Evolutionary conservation across 441 rosid genomes (phyloP).

Genomic region (Adansonia grandidieri): DNA sequence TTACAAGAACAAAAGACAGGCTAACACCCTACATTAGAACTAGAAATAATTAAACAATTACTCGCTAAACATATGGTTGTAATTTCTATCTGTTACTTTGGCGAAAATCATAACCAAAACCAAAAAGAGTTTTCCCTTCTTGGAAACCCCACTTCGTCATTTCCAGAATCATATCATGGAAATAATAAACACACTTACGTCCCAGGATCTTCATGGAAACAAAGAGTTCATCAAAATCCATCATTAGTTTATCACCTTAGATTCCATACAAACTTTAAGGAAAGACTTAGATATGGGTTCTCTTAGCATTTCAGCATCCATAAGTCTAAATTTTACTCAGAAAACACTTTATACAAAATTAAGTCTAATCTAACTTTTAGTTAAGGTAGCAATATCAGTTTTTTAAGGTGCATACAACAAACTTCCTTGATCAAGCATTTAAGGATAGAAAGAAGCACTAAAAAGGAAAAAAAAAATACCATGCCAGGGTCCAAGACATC

Average conservation of each 20-base stretch:
- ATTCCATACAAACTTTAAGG: slow-evolving; percentile 15
- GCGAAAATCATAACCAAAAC: slow-evolving; percentile 95
- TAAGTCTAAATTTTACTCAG: not conserved
- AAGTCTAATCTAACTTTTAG: not conserved
- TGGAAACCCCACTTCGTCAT: slow-evolving; percentile 93
- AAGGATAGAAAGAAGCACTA: not conserved
- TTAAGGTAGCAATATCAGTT: not conserved
- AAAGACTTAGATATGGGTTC: not conserved
- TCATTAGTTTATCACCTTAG: not conserved
- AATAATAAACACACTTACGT: slow-evolving; percentile 78
- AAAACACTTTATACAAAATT: not conserved
- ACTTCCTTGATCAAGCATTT: slow-evolving; percentile 8
- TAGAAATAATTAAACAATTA: not conserved
- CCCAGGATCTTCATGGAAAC: slow-evolving; percentile 66
- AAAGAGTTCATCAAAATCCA: slow-evolving; percentile 14
- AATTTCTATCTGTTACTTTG: slow-evolving; percentile 83
- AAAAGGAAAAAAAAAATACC: slow-evolving; percentile 45
- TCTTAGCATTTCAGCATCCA: not conserved
- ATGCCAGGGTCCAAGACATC: slow-evolving; percentile 91
- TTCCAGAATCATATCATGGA: slow-evolving; percentile 92
- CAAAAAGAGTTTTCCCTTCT: slow-evolving; percentile 92
- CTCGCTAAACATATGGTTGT: not conserved
- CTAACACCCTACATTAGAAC: not conserved
- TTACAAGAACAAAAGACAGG: not conserved
- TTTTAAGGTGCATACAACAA: not conserved